Base-by-base conservation (phyloP, 148 eudicot species). In the Euryodendron excelsum region DNA sequence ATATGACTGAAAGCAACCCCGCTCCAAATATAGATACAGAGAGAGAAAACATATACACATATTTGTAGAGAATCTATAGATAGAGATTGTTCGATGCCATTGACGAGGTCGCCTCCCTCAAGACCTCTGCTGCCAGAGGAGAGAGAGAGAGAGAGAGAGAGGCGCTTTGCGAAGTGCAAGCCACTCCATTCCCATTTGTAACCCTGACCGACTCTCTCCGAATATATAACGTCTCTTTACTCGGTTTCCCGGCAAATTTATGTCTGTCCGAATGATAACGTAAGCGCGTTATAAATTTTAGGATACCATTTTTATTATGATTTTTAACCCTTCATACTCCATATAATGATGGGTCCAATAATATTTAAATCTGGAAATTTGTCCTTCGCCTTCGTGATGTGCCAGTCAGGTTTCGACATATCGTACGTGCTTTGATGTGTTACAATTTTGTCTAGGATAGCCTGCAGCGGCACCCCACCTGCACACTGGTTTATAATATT, bases 91-190 rank as follows among this genome's bases (percentile, higher is more conserved):
- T 69, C 28, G 8, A 25, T 25, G 56, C 27, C 5, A 27, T 69
- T 47, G 56, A 69, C 73, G 56, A 14, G 21, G 30, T 37, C 52
- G 45, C 15, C 18, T 58, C 21, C 31, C 12, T 10, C 23, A n/a
- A 34, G 39, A 33, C 3, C 41, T 27, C 34, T 36, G 39, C 4
- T n/a, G n/a, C n/a, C n/a, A n/a, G n/a, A n/a, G n/a, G 36, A 63
- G 37, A 36, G 72, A 33, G 30, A 47, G 33, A 52, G 74, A 56
- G 74, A 77, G 75, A 55, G 70, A 53, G 23, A 73, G 37, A 17
- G 56, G 14, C 23, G n/a, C n/a, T n/a, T 12, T 31, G 66, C 78
- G 84, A 71, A 80, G 78, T 78, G 81, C 79, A 76, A 75, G 72
- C 78, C 86, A 82, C 83, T 59, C 74, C 74, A 23, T 78, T 74